Conservation (phyloP, 192 early-diverging fungal species). For the Mortierella alpina region DNA sequence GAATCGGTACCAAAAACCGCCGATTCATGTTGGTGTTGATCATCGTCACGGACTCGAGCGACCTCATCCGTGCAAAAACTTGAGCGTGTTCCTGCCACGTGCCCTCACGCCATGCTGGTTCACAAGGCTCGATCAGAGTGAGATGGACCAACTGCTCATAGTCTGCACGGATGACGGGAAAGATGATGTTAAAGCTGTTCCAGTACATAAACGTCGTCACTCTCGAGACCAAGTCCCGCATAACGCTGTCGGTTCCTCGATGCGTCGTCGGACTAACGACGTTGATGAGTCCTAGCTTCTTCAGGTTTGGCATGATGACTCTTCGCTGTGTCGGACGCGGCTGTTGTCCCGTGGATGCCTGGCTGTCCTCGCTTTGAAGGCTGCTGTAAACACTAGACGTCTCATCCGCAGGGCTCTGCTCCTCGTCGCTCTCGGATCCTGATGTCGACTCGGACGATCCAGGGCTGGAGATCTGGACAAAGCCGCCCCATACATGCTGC, state of each 20-base stretch:
- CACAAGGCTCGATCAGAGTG: constrained; percentile 23
- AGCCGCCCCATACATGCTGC: constrained; percentile 15
- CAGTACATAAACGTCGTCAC: constrained; percentile 26
- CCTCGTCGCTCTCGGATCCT: constrained; percentile 8
- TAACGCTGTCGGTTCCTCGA: constrained; percentile 17
- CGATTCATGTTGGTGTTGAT: constrained; percentile 31
- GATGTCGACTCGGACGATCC: background rate
- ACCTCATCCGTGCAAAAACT: constrained; percentile 15
- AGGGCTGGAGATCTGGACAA: constrained; percentile 25
- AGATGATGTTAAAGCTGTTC: constrained; percentile 41
- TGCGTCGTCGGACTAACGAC: constrained; percentile 32
- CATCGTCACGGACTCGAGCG: constrained; percentile 15
- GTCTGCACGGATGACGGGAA: constrained; percentile 12
- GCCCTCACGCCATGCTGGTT: constrained; percentile 32
- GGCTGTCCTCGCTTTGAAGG: constrained; percentile 7
- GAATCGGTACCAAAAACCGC: constrained; percentile 18
- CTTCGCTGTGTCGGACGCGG: background rate
- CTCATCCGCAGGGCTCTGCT: background rate
- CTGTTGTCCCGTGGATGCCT: background rate
- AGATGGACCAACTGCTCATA: constrained; percentile 16
- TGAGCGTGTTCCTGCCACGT: constrained; percentile 35
- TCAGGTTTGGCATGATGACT: constrained; percentile 13
- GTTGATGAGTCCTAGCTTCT: constrained; percentile 28
- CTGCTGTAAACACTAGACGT: constrained; percentile 2
- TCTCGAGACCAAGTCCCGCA: constrained; percentile 20